Evolutionary conservation across 352 stramenopile genomes (phyloP), one percentile per base, ranked within the genome.

Genomic region (Aphanomyces invadans): DNA sequence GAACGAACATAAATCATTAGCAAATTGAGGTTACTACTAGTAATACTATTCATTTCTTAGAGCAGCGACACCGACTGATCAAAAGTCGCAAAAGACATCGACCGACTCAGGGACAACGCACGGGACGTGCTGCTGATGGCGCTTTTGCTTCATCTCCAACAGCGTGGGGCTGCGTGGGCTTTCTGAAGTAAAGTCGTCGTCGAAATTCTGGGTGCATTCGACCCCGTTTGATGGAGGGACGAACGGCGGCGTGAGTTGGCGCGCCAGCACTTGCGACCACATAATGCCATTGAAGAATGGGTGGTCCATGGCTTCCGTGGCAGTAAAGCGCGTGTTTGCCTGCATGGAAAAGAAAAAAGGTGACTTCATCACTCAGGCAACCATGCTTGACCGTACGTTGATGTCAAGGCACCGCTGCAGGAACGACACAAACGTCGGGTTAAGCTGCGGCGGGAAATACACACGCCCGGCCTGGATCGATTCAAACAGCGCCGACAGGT

Each of bases 121-220:
- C n/a, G 17, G n/a, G 4, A 38, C 21, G 7, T 38, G 49, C 55
- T 29, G 25, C 49, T 49, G 55, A 1, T 55, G n/a, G 25, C 38
- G 46, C 36, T 60, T 56, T n/a, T 57, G 29, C 33, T 49, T 36
- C 29, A 59, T 60, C 11, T 57, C 49, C 60, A 49, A 45, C 3
- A 57, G 25, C 25, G 42, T 59, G 12, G 60, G 60, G 28, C 38
- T 57, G 2, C 60, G 60, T 25, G 60, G 60, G 49, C 60, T 67
- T 31, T 82, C 78, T 36, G 61, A 81, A 38, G 84, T 93, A 67
- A 91, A 93, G 60, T 84, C 84, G 70, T 90, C 81, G 79, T 93
- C 84, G 70, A 93, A 93, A 71, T 93, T 91, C 33, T 82, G 72
- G 9, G 81, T 90, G 71, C 76, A 88, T n/a, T 89, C 83, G 70